phyloP scores from a whole-genome alignment of 768 basidiomycete genomes.

The Kwoniella bestiolae region DNA sequence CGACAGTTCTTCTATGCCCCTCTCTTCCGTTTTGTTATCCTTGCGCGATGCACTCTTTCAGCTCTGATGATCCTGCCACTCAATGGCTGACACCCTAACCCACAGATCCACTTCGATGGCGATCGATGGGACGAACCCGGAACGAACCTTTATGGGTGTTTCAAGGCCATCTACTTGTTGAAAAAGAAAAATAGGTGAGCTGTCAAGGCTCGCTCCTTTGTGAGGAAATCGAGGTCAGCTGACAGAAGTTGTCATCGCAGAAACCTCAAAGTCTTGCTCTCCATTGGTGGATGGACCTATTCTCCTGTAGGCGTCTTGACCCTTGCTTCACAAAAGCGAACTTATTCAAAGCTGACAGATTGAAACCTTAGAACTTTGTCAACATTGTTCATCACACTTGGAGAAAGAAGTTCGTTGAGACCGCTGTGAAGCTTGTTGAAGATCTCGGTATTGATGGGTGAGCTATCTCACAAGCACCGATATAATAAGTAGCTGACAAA shows the following conservation, averaged over 20 bases:
- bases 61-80: background rate
- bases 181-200: constrained; percentile 76
- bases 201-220: too few species aligned
- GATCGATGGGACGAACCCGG: constrained; percentile 94
- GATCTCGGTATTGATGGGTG: constrained; percentile 87
- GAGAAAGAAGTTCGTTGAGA: constrained; percentile 77
- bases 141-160: constrained; percentile 90
- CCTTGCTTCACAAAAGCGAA: background rate
- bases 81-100: background rate
- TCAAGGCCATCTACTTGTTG: constrained; percentile 88
- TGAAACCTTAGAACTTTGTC: constrained; percentile 66
- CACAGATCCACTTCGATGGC: constrained; percentile 85
- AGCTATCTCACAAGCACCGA: constrained; percentile 7
- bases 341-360: background rate
- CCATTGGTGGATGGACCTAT: constrained; percentile 81
- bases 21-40: background rate
- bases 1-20: background rate
- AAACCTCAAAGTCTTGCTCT: constrained; percentile 67
- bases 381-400: constrained; percentile 70
- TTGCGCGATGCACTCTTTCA: background rate
- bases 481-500: background rate
- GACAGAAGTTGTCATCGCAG: constrained; percentile 59
- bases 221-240: background rate
- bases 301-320: constrained; percentile 24
- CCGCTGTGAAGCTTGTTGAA: constrained; percentile 77